A percentile compares a stretch with the other conserved stretches of the same genome.
Conservation (phyloP, 345 rosid species). For the Gossypium sturtianum region DNA sequence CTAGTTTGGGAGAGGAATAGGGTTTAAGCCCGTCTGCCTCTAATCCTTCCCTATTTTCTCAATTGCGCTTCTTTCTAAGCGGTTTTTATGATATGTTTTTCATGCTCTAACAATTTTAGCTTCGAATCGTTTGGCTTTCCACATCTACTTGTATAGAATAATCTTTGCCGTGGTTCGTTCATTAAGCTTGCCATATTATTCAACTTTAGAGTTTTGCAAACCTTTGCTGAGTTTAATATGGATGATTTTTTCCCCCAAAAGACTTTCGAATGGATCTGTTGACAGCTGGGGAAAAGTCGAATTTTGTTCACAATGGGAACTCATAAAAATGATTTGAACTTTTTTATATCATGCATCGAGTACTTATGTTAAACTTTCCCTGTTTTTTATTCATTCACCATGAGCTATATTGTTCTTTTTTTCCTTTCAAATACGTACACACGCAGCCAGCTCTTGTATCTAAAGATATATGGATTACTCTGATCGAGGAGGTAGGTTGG, state of each 20-base stretch:
- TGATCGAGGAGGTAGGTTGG: not conserved
- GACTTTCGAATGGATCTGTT: not conserved
- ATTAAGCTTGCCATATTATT: not conserved
- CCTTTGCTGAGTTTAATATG: not conserved
- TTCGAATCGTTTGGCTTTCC: not conserved
- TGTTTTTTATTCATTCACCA: not conserved
- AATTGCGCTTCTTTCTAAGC: not conserved
- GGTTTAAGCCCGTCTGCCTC: not conserved
- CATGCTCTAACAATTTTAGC: not conserved
- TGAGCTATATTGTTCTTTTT: not conserved
- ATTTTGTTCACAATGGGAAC: not conserved
- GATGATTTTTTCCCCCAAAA: not conserved
- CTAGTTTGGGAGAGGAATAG: not conserved
- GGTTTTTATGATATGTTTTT: not conserved
- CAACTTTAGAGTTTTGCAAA: not conserved
- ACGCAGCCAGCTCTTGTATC: not conserved
- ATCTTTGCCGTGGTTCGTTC: not conserved
- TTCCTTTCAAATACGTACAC: not conserved
- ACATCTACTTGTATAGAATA: not conserved
- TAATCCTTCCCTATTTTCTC: not conserved
- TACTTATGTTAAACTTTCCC: not conserved
- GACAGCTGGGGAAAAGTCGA: not conserved
- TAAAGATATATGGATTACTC: not conserved
- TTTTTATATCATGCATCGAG: not conserved
- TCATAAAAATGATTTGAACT: not conserved